Base-by-base conservation (phyloP, 2,329 filamentous ascomycete genomes). In the Arthroderma sp. region DNA sequence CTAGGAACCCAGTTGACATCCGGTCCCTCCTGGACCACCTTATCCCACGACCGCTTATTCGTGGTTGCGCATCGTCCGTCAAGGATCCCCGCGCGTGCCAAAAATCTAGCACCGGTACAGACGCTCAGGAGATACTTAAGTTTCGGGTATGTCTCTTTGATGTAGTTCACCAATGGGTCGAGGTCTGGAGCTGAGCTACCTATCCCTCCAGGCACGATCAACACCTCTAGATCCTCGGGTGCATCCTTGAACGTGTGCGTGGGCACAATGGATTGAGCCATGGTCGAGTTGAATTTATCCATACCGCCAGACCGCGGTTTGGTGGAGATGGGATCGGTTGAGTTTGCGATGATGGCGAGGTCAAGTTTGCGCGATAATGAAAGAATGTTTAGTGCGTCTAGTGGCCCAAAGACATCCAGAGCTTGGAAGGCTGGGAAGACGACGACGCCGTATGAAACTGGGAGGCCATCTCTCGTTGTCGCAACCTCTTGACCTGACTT, bases 41-140 rank as follows among this genome's bases (percentile, higher is more conserved):
- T 59, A 6, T 61, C 58, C 68, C 73, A 83, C 0, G 70, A 68
- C 8, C 59, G 59, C 60, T 84, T 85, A 56, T 84, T 85, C 11
- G 75, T 80, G 2, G 82, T 85, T 3, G 78, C 82, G 10, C 68
- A 62, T 48, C 64, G 66, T 0, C 75, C 74, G 48, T 83, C 70
- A 29, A 85, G 58, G 2, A 82, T 58, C 0, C 80, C 80, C 0
- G 78, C 66, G 40, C 66, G 63, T 0, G 80, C 80, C 0, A 75
- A 68, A 4, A 82, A 60, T 2, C 71, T 70, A 5, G 74, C 68
- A 0, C 81, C 81, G 1, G 78, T 84, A 58, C 82, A 85, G 1
- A 85, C 70, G 0, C 78, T 80, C 36, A 85, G 64, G 9, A 82
- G 53, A 50, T 75, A 73, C 50, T 71, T 63, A 27, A 80, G 56